These are phyloP conservation scores for Sporothrix luriei DNA, from an alignment of 2,329 filamentous ascomycete genomes.

Conservation along the genomic window DNA sequence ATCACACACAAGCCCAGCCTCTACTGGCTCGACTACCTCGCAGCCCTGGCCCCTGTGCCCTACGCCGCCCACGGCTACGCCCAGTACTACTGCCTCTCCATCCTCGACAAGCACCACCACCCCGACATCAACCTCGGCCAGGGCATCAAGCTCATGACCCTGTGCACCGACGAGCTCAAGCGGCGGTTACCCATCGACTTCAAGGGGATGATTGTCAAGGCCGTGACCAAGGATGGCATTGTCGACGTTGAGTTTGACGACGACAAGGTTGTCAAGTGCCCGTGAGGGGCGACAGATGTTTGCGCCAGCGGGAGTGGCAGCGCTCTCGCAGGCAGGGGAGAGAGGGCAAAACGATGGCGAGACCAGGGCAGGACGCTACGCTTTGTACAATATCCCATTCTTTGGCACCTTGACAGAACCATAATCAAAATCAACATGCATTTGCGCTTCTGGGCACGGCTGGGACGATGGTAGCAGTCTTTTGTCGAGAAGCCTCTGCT, in stretches of 20 bases:
- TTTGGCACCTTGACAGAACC: constrained; percentile 22
- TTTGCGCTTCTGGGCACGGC: background rate
- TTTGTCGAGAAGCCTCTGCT: background rate
- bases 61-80: constrained; percentile 98
- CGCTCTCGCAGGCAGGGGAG: background rate
- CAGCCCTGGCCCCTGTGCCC: constrained; percentile 80
- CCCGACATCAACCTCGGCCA: constrained; percentile 87
- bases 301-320: background rate
- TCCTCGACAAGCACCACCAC: constrained; percentile 97
- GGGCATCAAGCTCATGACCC: constrained; percentile 86
- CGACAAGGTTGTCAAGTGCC: constrained; percentile 67
- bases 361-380: background rate
- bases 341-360: background rate
- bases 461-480: background rate
- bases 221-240: constrained; percentile 92
- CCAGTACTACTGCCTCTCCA: constrained; percentile 98
- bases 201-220: constrained; percentile 95
- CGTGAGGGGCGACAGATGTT: constrained; percentile 44
- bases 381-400: constrained; percentile 25
- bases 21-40: constrained; percentile 98
- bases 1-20: constrained; percentile 88
- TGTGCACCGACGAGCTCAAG: constrained; percentile 98
- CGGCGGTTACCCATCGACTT: constrained; percentile 96
- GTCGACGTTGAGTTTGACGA: constrained; percentile 83
- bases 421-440: constrained; percentile 26